Evolutionary conservation across 768 basidiomycete genomes (phyloP).

Genomic region (Kwoniella europaea): DNA sequence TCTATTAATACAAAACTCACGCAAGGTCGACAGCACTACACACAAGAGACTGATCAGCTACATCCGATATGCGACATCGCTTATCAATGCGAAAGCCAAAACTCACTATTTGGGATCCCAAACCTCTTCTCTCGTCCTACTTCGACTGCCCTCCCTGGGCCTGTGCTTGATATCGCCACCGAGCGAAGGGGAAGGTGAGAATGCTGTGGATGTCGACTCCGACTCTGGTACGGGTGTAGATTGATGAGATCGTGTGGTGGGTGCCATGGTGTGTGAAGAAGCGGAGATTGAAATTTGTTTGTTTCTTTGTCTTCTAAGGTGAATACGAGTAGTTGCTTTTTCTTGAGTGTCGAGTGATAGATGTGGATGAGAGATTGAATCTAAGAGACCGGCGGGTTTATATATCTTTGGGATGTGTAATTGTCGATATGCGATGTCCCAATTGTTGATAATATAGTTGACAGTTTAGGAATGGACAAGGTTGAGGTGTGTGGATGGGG

Average conservation of each 20-base stretch:
- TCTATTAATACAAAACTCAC: constrained; percentile 27
- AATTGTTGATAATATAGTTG: not conserved
- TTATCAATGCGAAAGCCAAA: not conserved
- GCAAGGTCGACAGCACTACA: constrained; percentile 55
- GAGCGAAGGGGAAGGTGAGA: constrained; percentile 14
- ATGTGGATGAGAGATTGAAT: not conserved
- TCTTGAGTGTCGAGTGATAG: not conserved
- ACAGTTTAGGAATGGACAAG: not conserved
- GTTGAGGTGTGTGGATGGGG: not conserved
- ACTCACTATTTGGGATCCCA: constrained; percentile 58
- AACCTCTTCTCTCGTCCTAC: constrained; percentile 47
- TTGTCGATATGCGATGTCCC: no score
- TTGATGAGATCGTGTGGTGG: constrained; percentile 44
- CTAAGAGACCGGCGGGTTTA: not conserved
- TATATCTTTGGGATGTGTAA: not conserved
- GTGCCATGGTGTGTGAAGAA: constrained; percentile 28
- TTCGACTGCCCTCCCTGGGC: constrained; percentile 46
- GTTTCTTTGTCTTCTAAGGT: not conserved
- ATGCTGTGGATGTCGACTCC: constrained; percentile 22
- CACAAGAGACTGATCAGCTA: not conserved
- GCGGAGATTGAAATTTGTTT: not conserved
- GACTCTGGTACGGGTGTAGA: constrained; percentile 36
- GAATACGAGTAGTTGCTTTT: constrained; percentile 1
- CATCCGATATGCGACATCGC: not conserved
- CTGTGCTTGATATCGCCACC: constrained; percentile 27